Conservation (phyloP, 208 protist species). For the Porcisia hertigi region DNA sequence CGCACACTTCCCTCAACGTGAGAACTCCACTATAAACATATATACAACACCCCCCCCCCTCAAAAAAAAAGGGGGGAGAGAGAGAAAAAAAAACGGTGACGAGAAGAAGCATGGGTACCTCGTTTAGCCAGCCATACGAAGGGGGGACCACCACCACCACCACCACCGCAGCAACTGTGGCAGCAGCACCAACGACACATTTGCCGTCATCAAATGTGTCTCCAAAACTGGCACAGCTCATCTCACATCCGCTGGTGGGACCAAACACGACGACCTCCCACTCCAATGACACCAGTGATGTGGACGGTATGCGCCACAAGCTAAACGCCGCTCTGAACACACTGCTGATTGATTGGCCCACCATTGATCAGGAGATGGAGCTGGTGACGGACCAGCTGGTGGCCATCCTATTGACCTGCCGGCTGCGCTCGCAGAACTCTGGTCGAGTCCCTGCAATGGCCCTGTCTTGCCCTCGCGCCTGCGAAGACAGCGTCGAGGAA, state of each 20-base stretch:
- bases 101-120: conserved; percentile 12
- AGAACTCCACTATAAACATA: no score
- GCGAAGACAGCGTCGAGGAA: not conserved
- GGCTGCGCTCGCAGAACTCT: conserved; percentile 5
- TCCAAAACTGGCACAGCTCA: no score
- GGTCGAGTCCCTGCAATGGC: not conserved
- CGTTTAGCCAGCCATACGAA: conserved; percentile 12
- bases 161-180: not conserved
- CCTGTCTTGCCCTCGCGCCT: not conserved
- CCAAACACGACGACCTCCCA: not conserved
- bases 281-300: not conserved
- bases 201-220: no score
- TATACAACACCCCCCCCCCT: no score
- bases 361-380: conserved; percentile 20
- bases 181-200: not conserved
- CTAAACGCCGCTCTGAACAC: conserved; percentile 7
- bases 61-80: no score
- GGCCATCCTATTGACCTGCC: conserved; percentile 18
- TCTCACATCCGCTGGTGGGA: not conserved
- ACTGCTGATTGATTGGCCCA: conserved; percentile 19
- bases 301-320: conserved; percentile 9
- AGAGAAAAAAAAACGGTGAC: no score
- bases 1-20: not conserved
- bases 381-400: conserved; percentile 17
- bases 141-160: not conserved